Percentiles rank a stretch among this genome's conserved stretches.
These are phyloP conservation scores for Astrocystis sublimbata DNA, from an alignment of 495 filamentous ascomycete genomes.

Conservation along the genomic window DNA sequence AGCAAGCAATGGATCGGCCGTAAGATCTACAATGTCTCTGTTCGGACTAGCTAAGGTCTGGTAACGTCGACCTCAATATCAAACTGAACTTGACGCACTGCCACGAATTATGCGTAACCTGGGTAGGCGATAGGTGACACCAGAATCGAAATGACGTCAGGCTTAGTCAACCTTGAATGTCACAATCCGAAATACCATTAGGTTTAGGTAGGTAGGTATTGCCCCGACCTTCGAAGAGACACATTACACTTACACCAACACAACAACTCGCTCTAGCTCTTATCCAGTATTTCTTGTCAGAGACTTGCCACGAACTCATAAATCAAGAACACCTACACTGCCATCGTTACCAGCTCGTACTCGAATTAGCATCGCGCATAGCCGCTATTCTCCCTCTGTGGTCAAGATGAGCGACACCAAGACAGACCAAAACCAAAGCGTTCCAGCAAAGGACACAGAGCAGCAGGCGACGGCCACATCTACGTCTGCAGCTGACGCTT, in stretches of 20 bases:
- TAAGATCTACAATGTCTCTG: too few relatives aligned
- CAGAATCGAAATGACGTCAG: conserved; percentile 8
- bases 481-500: not conserved
- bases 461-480: not conserved
- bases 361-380: not conserved
- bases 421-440: conserved; percentile 11
- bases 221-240: not conserved
- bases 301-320: too few relatives aligned
- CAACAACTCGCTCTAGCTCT: too few relatives aligned
- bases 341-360: not conserved
- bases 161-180: conserved; percentile 14
- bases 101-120: too few relatives aligned
- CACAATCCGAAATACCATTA: not conserved
- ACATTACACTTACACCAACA: not conserved
- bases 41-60: too few relatives aligned
- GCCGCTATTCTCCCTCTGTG: not conserved
- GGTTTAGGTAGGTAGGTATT: not conserved
- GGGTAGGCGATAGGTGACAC: too few relatives aligned
- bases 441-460: conserved; percentile 2
- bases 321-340: not conserved
- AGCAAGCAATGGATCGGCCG: too few relatives aligned
- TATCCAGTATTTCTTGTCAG: not conserved
- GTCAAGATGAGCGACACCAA: not conserved
- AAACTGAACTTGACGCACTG: too few relatives aligned
- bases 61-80: too few relatives aligned